Evolutionary conservation across 257 asterid genomes (phyloP).

Genomic region (Solanum etuberosum): DNA sequence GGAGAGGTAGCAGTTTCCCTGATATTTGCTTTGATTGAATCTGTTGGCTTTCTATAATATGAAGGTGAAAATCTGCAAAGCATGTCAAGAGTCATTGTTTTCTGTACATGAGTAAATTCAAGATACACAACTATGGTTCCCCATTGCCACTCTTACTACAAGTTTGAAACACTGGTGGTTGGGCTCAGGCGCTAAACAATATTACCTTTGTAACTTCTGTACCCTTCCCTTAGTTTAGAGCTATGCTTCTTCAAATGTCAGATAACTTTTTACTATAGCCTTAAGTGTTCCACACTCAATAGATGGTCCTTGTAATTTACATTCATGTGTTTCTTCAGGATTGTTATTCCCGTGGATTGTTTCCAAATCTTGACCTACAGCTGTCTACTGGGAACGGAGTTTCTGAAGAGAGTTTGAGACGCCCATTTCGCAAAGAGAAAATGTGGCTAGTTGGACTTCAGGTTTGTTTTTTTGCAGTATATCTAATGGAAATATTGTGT

Average conservation of each 20-base stretch:
- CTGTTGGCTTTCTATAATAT: background rate
- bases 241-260: background rate
- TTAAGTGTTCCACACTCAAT: background rate
- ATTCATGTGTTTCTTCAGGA: conserved; percentile 41
- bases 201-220: background rate
- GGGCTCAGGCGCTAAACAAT: background rate
- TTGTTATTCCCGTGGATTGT: conserved; percentile 24
- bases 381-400: conserved; percentile 13
- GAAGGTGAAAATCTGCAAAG: background rate
- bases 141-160: background rate
- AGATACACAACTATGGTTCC: background rate
- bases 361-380: conserved; percentile 25
- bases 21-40: background rate
- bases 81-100: background rate
- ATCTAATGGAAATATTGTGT: background rate
- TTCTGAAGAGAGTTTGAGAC: conserved; percentile 26
- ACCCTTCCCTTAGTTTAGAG: background rate
- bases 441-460: conserved; percentile 84
- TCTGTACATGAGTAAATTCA: background rate
- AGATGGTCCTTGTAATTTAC: background rate
- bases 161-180: background rate
- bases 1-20: background rate
- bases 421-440: conserved; percentile 42
- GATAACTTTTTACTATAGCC: background rate
- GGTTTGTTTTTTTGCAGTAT: conserved; percentile 25